A percentile compares a stretch with the other conserved stretches of the same genome.
Conservation (phyloP, 2,329 filamentous ascomycete species). For the Penicillium digitatum region DNA sequence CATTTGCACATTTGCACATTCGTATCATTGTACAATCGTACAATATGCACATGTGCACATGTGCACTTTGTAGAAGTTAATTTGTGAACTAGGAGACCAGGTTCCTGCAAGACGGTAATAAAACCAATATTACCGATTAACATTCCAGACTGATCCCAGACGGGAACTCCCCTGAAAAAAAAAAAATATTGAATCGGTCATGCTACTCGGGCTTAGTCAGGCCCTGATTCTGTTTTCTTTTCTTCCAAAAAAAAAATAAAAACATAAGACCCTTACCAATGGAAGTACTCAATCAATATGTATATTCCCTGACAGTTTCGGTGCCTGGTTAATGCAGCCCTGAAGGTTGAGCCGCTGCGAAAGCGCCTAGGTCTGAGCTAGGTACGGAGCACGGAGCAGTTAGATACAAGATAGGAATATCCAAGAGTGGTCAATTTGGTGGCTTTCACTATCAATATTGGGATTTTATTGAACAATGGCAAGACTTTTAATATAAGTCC, state of each 20-base stretch:
- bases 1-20: no score
- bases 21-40: constrained; percentile 4
- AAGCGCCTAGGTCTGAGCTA: constrained; percentile 7
- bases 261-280: not conserved
- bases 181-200: not conserved
- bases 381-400: not conserved
- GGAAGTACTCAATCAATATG: not conserved
- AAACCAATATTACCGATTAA: constrained; percentile 22
- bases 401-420: not conserved
- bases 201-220: not conserved
- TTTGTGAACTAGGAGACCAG: not conserved
- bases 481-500: not conserved
- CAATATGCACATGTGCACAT: not conserved
- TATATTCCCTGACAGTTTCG: not conserved
- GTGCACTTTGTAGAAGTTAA: constrained; percentile 6
- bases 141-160: constrained; percentile 24
- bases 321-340: constrained; percentile 1
- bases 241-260: not conserved
- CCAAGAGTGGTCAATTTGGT: not conserved
- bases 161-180: constrained; percentile 15
- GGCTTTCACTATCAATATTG: not conserved
- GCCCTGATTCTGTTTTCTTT: not conserved
- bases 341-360: not conserved
- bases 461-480: not conserved
- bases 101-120: constrained; percentile 20